Evolutionary conservation across 2,329 filamentous ascomycete species (phyloP).

Genomic region (Exophiala calicioides): DNA sequence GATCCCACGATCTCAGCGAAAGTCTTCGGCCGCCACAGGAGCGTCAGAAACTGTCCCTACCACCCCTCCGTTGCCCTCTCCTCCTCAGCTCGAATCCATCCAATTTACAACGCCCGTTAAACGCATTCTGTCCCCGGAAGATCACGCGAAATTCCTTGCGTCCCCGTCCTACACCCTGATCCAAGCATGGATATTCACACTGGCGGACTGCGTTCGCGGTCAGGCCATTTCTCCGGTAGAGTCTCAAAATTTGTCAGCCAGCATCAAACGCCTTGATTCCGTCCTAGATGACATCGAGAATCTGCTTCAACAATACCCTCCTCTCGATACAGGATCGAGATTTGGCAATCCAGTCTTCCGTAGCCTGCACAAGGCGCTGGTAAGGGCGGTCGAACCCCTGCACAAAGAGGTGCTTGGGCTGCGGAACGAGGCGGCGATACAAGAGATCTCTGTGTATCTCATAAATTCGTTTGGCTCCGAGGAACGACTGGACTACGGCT

Average conservation of each 20-base stretch:
- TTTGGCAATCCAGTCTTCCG: constrained; percentile 95
- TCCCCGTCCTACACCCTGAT: constrained; percentile 77
- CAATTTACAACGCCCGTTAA: constrained; percentile 68
- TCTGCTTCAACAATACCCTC: constrained; percentile 69
- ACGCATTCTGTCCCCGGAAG: constrained; percentile 76
- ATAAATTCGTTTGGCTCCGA: constrained; percentile 82
- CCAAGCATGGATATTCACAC: constrained; percentile 78
- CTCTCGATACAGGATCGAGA: constrained; percentile 83
- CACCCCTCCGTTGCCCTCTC: constrained; percentile 71
- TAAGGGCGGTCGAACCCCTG: constrained; percentile 42
- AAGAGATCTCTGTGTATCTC: constrained; percentile 79
- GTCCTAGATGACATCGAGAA: constrained; percentile 71
- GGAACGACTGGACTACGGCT: constrained; percentile 90
- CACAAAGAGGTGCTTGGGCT: constrained; percentile 44
- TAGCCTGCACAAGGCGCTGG: constrained; percentile 65
- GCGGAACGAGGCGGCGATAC: constrained; percentile 53
- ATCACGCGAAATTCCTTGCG: constrained; percentile 77
- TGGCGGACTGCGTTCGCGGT: constrained; percentile 78
- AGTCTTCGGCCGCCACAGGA: constrained; percentile 31
- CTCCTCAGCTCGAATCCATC: constrained; percentile 62
- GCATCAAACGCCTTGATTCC: constrained; percentile 64
- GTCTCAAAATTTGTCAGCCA: constrained; percentile 59
- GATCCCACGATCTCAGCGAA: constrained; percentile 37
- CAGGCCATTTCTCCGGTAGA: constrained; percentile 64
- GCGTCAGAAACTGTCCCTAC: constrained; percentile 63